Evolutionary conservation across 139 green algal species (phyloP).

Genomic region (Micromonas pusilla): DNA sequence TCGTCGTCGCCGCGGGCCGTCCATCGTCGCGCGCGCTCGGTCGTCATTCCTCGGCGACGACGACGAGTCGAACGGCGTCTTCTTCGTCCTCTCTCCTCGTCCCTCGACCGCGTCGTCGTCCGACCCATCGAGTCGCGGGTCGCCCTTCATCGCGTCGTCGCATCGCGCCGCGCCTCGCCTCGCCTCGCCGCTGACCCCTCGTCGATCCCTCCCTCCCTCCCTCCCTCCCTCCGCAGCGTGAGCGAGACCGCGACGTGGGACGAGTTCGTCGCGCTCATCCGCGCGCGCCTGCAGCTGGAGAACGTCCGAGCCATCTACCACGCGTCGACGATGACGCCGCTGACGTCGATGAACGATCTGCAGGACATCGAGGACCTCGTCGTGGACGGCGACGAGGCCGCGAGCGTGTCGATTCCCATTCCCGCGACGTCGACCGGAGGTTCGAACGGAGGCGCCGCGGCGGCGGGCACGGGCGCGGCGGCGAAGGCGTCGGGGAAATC

Average conservation of each 20-base stretch:
- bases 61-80: too few species aligned
- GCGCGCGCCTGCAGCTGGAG: neutral
- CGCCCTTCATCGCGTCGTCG: too few species aligned
- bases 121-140: too few species aligned
- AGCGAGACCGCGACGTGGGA: neutral
- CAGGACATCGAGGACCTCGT: conserved; percentile 25
- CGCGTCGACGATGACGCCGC: neutral
- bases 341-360: conserved; percentile 12
- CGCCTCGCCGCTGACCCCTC: neutral
- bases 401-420: neutral
- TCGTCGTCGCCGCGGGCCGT: neutral
- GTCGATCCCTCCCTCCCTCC: neutral
- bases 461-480: neutral
- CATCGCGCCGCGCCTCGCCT: too few species aligned
- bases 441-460: neutral
- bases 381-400: conserved; percentile 10
- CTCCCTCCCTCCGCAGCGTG: neutral
- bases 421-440: neutral
- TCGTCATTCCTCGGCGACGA: too few species aligned
- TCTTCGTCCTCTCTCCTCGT: too few species aligned
- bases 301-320: conserved; percentile 1
- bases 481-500: neutral
- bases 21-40: too few species aligned
- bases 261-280: neutral
- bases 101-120: too few species aligned